Evolutionary conservation across 306 rosid genomes (phyloP).

Genomic region (Arachis stenosperma): DNA sequence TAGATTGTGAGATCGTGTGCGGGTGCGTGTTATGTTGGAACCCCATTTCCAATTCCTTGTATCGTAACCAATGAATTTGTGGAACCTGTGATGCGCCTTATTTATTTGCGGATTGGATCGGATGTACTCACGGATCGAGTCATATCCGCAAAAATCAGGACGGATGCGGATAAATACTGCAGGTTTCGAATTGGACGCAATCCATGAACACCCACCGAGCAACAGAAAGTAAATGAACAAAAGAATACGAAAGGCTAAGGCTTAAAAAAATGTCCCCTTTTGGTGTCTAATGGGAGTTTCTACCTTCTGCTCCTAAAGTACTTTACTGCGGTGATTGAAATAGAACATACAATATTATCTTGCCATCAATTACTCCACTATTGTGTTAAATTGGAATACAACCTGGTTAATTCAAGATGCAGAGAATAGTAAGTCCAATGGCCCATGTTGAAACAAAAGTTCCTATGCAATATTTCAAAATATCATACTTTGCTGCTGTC

Average conservation of each 20-base stretch:
- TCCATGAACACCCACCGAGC: neutral
- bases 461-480: slow-evolving; percentile 95
- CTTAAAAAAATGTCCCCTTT: slow-evolving; percentile 38
- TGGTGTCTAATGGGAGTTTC: slow-evolving; percentile 25
- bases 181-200: no score
- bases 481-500: slow-evolving; percentile 98
- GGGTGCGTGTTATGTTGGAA: no score
- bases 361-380: no score
- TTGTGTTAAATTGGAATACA: slow-evolving; percentile 26
- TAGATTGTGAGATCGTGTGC: no score
- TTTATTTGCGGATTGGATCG: no score
- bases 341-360: slow-evolving; percentile 31
- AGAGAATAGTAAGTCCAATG: slow-evolving; percentile 88
- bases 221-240: slow-evolving; percentile 14
- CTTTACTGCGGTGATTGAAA: neutral
- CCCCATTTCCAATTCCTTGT: no score
- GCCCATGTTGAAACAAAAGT: slow-evolving; percentile 94
- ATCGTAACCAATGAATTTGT: no score
- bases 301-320: slow-evolving; percentile 23
- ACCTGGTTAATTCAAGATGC: slow-evolving; percentile 65
- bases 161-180: no score
- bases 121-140: no score
- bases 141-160: no score
- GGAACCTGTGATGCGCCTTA: no score
- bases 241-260: slow-evolving; percentile 41